Conservation (phyloP, 225 moss, liverwort and hornwort species). For the Physcomitrium patens region DNA sequence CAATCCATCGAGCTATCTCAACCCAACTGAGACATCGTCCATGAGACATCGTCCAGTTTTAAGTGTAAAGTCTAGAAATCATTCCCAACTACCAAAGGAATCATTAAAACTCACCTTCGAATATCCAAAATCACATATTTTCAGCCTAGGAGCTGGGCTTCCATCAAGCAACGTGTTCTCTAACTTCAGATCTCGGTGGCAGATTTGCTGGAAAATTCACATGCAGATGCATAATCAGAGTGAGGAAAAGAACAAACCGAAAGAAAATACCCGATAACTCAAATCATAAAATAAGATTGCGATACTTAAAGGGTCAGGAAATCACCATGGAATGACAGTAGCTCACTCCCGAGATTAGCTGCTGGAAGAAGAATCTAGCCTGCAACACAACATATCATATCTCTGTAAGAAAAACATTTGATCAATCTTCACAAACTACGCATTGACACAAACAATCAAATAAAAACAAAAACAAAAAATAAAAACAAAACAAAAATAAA, state of each 20-base stretch:
- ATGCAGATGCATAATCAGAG: not conserved
- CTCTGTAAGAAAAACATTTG: not conserved
- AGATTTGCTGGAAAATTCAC: constrained; percentile 64
- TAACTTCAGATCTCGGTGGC: constrained; percentile 93
- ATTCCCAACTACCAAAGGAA: not conserved
- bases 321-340: constrained; percentile 88
- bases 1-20: rapidly evolving
- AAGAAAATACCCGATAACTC: no score
- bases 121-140: constrained; percentile 90
- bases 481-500: no score
- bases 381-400: not conserved
- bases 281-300: no score
- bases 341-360: constrained; percentile 94
- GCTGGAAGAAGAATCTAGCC: constrained; percentile 94
- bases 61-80: not conserved
- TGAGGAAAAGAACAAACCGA: no score
- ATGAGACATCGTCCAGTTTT: not conserved
- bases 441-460: no score
- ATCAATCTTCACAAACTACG: no score
- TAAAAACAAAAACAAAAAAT: no score
- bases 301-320: not conserved
- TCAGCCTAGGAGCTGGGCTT: constrained; percentile 88
- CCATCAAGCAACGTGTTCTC: constrained; percentile 95
- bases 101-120: constrained; percentile 44
- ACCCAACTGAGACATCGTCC: not conserved